Percentiles rank a stretch among this genome's conserved stretches.
Conservation (phyloP, 345 rosid species). For the Salix koriyanagi region DNA sequence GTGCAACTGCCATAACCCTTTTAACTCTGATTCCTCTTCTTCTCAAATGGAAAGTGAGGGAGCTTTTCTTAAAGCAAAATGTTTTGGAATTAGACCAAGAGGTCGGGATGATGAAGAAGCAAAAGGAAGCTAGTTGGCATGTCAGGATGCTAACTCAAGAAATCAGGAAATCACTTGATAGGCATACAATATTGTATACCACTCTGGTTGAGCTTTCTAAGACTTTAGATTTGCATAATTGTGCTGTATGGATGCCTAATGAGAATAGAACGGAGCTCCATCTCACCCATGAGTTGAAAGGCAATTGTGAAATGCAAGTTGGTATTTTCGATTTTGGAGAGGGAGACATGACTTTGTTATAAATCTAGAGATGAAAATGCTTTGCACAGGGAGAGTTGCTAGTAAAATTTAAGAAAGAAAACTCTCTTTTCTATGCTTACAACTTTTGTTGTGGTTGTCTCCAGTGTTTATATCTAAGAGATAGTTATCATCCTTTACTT, state of each 20-base stretch:
- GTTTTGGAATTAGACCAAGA: constrained; percentile 81
- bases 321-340: too few relatives aligned
- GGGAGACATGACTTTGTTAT: too few relatives aligned
- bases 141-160: constrained; percentile 84
- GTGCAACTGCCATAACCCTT: constrained; percentile 85
- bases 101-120: constrained; percentile 85
- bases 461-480: too few relatives aligned
- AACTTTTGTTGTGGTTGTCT: too few relatives aligned
- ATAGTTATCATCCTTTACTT: too few relatives aligned
- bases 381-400: too few relatives aligned
- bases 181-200: constrained; percentile 73
- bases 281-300: constrained; percentile 66
- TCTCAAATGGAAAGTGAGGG: constrained; percentile 84
- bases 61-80: constrained; percentile 82
- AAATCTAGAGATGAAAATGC: too few relatives aligned
- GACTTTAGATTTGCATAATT: constrained; percentile 79
- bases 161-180: constrained; percentile 83
- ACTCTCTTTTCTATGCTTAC: too few relatives aligned
- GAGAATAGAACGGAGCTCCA: constrained; percentile 61
- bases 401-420: too few relatives aligned
- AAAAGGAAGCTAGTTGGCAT: constrained; percentile 81
- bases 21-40: constrained; percentile 81
- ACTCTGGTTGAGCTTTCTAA: constrained; percentile 87
- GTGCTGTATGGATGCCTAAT: constrained; percentile 97
- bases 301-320: constrained; percentile 7